A percentile compares a stretch with the other conserved stretches of the same genome.
Evolutionary conservation across 768 basidiomycete genomes (phyloP).

Genomic region (Pleurotus eryngii): DNA sequence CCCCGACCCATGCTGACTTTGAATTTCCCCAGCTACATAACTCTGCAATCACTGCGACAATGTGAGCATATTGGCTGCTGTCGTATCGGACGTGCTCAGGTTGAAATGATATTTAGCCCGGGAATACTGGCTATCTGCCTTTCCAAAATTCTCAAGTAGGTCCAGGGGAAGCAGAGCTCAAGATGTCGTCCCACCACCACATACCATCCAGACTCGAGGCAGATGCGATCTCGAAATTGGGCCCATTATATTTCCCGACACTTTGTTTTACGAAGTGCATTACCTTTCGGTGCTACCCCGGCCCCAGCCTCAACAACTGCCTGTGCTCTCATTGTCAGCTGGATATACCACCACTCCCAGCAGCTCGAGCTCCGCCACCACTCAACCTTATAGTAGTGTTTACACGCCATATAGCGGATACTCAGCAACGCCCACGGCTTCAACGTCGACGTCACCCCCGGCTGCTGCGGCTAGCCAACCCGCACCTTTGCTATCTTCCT

Average conservation of each 20-base stretch:
- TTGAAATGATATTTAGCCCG: constrained; percentile 43
- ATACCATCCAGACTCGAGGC: constrained; percentile 62
- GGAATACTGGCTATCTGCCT: constrained; percentile 66
- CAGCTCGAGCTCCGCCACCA: constrained; percentile 16
- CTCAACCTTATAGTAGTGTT: not conserved
- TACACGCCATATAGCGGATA: not conserved
- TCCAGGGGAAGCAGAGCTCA: constrained; percentile 55
- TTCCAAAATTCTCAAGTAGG: constrained; percentile 71
- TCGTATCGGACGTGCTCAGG: too few relatives aligned
- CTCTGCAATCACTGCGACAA: constrained; percentile 68
- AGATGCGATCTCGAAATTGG: constrained; percentile 72
- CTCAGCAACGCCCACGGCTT: constrained; percentile 16
- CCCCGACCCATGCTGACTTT: too few relatives aligned
- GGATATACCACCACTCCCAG: constrained; percentile 11
- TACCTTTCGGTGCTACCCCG: constrained; percentile 39
- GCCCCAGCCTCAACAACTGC: constrained; percentile 15
- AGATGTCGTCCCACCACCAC: constrained; percentile 53
- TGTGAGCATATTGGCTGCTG: constrained; percentile 35
- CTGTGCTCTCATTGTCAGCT: constrained; percentile 1
- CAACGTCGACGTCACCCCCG: constrained; percentile 27
- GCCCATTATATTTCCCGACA: constrained; percentile 68
- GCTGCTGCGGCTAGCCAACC: too few relatives aligned
- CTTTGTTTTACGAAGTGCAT: constrained; percentile 69
- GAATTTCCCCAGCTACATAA: constrained; percentile 44
- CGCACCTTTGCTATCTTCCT: constrained; percentile 35